phyloP scores from a whole-genome alignment of 495 filamentous ascomycete species.

The Penicillium diatomitis region DNA sequence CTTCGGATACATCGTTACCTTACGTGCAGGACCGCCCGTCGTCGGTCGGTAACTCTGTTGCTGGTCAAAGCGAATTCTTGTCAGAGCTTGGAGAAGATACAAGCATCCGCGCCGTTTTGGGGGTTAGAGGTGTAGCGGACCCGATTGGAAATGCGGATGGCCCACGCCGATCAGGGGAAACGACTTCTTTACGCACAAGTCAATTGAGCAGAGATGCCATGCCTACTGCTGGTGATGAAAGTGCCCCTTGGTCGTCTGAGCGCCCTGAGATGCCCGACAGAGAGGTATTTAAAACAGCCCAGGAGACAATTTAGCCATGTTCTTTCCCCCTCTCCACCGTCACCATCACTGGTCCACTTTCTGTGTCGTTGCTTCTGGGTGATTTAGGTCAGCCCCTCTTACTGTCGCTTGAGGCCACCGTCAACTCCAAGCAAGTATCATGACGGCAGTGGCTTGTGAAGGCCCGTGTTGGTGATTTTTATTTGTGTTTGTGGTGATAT shows the following conservation, averaged over 20 bases:
- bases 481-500: too few species aligned
- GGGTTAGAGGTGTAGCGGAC: slow-evolving; percentile 23
- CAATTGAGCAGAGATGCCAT: slow-evolving; percentile 1
- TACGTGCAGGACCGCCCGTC: slow-evolving; percentile 14
- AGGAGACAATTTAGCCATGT: slow-evolving; percentile 6
- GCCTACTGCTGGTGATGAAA: background rate
- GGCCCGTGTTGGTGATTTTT: too few species aligned
- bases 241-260: slow-evolving; percentile 5
- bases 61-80: slow-evolving; percentile 27
- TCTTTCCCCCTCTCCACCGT: too few species aligned
- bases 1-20: slow-evolving; percentile 14
- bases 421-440: too few species aligned
- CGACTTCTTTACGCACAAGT: slow-evolving; percentile 10
- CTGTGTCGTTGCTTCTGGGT: background rate
- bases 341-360: background rate
- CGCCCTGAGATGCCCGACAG: slow-evolving; percentile 26
- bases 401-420: too few species aligned
- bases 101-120: slow-evolving; percentile 30
- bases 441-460: too few species aligned
- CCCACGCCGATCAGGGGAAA: slow-evolving; percentile 20
- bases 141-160: slow-evolving; percentile 10
- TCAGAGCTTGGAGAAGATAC: slow-evolving; percentile 21
- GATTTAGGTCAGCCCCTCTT: background rate
- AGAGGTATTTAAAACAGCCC: slow-evolving; percentile 20
- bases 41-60: slow-evolving; percentile 19